Conservation (phyloP, 306 rosid species). For the Begonia loranthoides region DNA sequence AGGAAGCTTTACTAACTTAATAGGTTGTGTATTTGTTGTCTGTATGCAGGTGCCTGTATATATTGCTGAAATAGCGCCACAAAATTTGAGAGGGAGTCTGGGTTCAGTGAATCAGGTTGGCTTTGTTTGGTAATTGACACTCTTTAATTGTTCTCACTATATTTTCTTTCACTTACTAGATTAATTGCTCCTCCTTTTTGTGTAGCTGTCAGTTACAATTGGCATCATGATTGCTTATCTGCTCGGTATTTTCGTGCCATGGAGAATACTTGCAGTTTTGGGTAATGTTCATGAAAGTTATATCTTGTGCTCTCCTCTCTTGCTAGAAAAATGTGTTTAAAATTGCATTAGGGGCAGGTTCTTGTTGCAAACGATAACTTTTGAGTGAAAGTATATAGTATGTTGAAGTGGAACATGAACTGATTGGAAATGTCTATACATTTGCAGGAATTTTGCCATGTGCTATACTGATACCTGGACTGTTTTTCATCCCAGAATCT, state of each 20-base stretch:
- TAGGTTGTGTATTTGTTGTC: slow-evolving; percentile 3
- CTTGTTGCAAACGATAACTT: too few relatives aligned
- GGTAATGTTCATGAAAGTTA: slow-evolving; percentile 36
- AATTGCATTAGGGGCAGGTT: neutral
- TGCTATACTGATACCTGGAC: slow-evolving; percentile 75
- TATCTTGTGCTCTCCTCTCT: neutral
- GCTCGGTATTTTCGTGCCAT: slow-evolving; percentile 77
- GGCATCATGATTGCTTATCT: slow-evolving; percentile 92
- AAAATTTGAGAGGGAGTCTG: slow-evolving; percentile 69
- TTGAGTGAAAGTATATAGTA: too few relatives aligned
- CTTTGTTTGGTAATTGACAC: slow-evolving; percentile 4
- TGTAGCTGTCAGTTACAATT: slow-evolving; percentile 79
- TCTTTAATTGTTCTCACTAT: neutral
- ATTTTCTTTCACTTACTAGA: slow-evolving; percentile 2
- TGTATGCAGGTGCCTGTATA: slow-evolving; percentile 70
- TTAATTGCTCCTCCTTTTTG: neutral
- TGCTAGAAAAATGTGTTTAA: too few relatives aligned
- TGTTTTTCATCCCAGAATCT: slow-evolving; percentile 92
- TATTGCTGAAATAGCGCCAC: slow-evolving; percentile 93
- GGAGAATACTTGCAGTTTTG: slow-evolving; percentile 92
- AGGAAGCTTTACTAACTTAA: slow-evolving; percentile 4
- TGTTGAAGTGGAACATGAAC: too few relatives aligned
- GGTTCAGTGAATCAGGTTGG: slow-evolving; percentile 86
- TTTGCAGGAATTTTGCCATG: slow-evolving; percentile 78
- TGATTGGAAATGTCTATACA: neutral